Percentiles rank a stretch among this genome's conserved stretches.
phyloP scores from a whole-genome alignment of 768 basidiomycete species.

The Russula lepida region DNA sequence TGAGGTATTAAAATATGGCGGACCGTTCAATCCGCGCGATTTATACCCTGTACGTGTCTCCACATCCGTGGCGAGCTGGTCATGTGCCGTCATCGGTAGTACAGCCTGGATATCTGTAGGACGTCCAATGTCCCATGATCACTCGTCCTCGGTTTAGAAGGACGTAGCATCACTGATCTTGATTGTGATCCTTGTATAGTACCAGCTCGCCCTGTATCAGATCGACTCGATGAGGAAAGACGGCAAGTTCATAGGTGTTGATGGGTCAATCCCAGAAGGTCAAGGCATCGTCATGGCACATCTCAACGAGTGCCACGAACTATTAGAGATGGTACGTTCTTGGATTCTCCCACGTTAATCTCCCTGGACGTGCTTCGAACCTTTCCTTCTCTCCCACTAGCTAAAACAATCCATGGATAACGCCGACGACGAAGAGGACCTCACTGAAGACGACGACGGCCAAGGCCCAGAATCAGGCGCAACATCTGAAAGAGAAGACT shows the following conservation, averaged over 20 bases:
- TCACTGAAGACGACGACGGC: constrained; percentile 22
- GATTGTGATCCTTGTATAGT: constrained; percentile 37
- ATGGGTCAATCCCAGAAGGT: constrained; percentile 88
- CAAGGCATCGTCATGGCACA: constrained; percentile 96
- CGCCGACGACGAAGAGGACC: constrained; percentile 25
- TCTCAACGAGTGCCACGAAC: constrained; percentile 90
- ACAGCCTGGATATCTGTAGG: constrained; percentile 2
- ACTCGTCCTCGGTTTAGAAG: not conserved
- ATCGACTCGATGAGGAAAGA: constrained; percentile 91
- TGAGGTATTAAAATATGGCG: constrained; percentile 92
- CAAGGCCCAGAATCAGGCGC: constrained; percentile 11
- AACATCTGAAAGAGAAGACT: constrained; percentile 16
- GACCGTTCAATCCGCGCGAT: constrained; percentile 85
- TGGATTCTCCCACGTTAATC: not conserved
- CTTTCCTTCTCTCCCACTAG: constrained; percentile 29
- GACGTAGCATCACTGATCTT: not conserved
- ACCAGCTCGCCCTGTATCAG: constrained; percentile 90
- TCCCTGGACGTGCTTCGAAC: not conserved
- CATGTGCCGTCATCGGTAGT: not conserved
- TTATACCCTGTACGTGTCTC: constrained; percentile 72
- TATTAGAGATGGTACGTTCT: constrained; percentile 81
- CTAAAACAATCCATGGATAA: constrained; percentile 77
- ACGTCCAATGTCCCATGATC: not conserved
- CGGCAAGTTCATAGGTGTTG: constrained; percentile 84
- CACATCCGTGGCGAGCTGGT: not conserved